Evolutionary conservation across 2,329 filamentous ascomycete species (phyloP).

Genomic region (Trichoderma cornu-damae): DNA sequence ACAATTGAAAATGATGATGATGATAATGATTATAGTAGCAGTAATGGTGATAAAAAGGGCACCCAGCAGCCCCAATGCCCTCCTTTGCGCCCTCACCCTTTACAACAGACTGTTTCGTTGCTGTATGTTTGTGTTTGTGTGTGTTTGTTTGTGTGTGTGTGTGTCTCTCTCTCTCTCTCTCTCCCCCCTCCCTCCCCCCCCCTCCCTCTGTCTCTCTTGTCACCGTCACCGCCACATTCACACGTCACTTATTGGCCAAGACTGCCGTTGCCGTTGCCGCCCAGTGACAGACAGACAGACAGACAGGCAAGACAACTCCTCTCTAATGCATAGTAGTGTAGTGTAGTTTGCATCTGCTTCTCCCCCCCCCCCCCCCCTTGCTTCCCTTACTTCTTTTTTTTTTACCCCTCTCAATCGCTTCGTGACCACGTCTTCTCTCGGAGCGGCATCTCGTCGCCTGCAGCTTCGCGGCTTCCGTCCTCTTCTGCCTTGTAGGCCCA

Average conservation of each 20-base stretch:
- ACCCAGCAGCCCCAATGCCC: slow-evolving; percentile 3
- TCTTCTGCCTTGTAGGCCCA: slow-evolving; percentile 81
- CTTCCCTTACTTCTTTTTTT: slow-evolving; percentile 15
- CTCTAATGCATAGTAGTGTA: background rate
- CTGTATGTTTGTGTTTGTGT: no score
- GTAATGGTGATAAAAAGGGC: no score
- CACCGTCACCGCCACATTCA: slow-evolving; percentile 12
- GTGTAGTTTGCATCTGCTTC: background rate
- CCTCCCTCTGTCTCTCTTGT: background rate
- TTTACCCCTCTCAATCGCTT: slow-evolving; percentile 25
- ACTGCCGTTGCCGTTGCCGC: background rate
- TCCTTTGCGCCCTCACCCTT: background rate
- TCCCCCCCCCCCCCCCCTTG: slow-evolving; percentile 11
- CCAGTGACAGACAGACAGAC: no score
- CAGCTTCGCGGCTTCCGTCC: slow-evolving; percentile 53
- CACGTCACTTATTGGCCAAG: background rate
- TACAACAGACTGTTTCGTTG: background rate
- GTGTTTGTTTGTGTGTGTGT: no score
- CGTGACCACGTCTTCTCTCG: slow-evolving; percentile 74
- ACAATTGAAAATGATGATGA: background rate
- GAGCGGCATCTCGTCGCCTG: slow-evolving; percentile 59
- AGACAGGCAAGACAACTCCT: background rate
- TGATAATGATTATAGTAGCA: no score
- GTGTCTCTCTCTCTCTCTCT: no score
- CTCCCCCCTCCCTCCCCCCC: background rate